Evolutionary conservation across 2,329 filamentous ascomycete genomes (phyloP).

Genomic region (Hymenoscyphus albidus): DNA sequence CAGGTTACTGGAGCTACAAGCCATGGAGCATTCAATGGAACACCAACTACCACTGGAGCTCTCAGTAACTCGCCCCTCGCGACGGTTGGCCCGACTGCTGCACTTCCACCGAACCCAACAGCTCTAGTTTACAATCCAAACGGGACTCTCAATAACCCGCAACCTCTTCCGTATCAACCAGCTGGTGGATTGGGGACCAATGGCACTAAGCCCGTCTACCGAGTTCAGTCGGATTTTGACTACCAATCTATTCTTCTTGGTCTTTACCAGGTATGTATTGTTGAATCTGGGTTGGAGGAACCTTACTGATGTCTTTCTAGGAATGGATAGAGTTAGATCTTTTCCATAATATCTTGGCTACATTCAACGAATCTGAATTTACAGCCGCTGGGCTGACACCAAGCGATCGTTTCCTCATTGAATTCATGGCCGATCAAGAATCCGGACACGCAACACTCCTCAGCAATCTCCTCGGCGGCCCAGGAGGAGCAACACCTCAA

Average conservation of each 20-base stretch:
- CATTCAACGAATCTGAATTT: conserved; percentile 68
- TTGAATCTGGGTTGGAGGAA: too few relatives aligned
- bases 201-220: conserved; percentile 70
- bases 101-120: conserved; percentile 55
- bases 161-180: conserved; percentile 70
- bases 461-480: conserved; percentile 69
- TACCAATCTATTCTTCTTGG: conserved; percentile 69
- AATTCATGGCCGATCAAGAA: conserved; percentile 76
- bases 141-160: conserved; percentile 61
- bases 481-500: conserved; percentile 59
- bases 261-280: conserved; percentile 50
- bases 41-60: conserved; percentile 66
- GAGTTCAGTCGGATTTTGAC: conserved; percentile 77
- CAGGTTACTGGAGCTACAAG: conserved; percentile 56
- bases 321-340: conserved; percentile 84
- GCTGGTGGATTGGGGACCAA: conserved; percentile 74
- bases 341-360: conserved; percentile 71
- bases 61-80: conserved; percentile 55
- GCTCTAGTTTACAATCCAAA: conserved; percentile 69
- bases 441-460: conserved; percentile 73
- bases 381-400: conserved; percentile 61
- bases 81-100: conserved; percentile 47
- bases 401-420: conserved; percentile 66
- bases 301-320: conserved; percentile 34
- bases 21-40: conserved; percentile 66